Conservation (phyloP, 2,329 filamentous ascomycete species). For the Cryphonectria naterciae region DNA sequence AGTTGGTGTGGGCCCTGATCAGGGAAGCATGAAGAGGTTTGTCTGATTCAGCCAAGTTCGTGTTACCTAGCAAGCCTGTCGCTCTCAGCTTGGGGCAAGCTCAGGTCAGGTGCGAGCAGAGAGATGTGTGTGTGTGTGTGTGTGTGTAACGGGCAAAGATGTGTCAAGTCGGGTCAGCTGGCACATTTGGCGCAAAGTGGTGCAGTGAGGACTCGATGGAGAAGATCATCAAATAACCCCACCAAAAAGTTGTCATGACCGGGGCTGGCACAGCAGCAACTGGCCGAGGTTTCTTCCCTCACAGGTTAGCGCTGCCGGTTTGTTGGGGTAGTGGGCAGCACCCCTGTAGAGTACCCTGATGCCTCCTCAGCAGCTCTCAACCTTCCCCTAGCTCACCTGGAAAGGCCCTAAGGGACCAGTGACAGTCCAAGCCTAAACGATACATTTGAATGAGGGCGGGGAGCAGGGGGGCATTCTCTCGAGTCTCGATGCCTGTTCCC, state of each 20-base stretch:
- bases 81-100: neutral
- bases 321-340: conserved; percentile 12
- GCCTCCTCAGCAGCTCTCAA: neutral
- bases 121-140: neutral
- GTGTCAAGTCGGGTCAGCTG: conserved; percentile 21
- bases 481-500: neutral
- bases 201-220: conserved; percentile 6
- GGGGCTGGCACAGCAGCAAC: neutral
- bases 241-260: conserved; percentile 15
- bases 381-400: neutral
- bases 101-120: neutral
- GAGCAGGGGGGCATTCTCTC: neutral
- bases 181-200: neutral
- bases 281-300: conserved; percentile 19
- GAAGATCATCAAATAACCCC: conserved; percentile 18
- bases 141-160: neutral
- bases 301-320: neutral
- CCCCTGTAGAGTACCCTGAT: conserved; percentile 1
- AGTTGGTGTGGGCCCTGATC: neutral
- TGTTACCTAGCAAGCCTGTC: neutral
- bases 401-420: neutral
- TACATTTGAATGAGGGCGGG: neutral
- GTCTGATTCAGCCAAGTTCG: neutral
- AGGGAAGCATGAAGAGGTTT: neutral
- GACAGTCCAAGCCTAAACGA: neutral